These are phyloP conservation scores for Themeda triandra DNA, from an alignment of 176 grass and related monocot species.

Conservation along the genomic window DNA sequence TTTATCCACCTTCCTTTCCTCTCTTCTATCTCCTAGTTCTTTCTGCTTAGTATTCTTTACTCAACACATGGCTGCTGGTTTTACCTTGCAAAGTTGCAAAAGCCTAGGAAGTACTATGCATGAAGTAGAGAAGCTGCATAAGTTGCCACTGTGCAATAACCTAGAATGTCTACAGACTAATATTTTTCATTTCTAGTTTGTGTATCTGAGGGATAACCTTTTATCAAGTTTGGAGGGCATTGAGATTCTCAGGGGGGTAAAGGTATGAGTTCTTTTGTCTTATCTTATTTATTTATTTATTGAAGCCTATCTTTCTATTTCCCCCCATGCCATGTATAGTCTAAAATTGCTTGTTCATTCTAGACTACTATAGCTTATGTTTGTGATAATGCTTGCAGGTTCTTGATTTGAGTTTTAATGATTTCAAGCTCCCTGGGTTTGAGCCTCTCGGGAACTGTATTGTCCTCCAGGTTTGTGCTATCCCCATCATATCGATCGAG, in stretches of 20 bases:
- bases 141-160: neutral
- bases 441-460: constrained; percentile 87
- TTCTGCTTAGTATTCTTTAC: constrained; percentile 1
- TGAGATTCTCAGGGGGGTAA: constrained; percentile 78
- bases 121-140: constrained; percentile 6
- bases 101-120: neutral
- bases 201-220: constrained; percentile 95
- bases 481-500: constrained; percentile 19
- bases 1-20: constrained; percentile 22
- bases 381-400: constrained; percentile 47
- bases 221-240: constrained; percentile 91
- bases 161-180: neutral
- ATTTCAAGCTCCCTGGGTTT: constrained; percentile 79
- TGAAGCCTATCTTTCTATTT: neutral
- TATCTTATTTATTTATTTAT: neutral
- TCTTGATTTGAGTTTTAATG: constrained; percentile 99
- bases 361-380: constrained; percentile 8
- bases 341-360: constrained; percentile 8
- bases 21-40: constrained; percentile 1
- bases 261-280: constrained; percentile 51
- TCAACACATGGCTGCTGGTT: neutral
- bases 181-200: constrained; percentile 65
- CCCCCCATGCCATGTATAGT: neutral
- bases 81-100: constrained; percentile 12
- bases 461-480: constrained; percentile 73